Conservation (phyloP, 352 stramenopile genomes). For the Pythium guiyangense region DNA sequence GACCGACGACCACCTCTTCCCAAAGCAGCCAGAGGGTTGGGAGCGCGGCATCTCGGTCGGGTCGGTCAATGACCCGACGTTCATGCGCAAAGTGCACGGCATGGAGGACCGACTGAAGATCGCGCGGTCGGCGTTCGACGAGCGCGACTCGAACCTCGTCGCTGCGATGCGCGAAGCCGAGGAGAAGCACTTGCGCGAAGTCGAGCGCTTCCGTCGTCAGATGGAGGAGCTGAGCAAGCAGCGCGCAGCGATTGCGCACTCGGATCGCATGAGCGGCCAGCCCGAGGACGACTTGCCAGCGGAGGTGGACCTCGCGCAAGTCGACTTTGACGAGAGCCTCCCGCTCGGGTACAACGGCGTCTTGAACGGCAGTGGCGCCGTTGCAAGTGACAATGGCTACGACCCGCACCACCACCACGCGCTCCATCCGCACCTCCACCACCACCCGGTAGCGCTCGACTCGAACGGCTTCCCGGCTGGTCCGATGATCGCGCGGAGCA, state of each 20-base stretch:
- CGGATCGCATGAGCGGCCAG: constrained; percentile 28
- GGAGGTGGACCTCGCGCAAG: constrained; percentile 10
- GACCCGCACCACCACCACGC: too few relatives aligned
- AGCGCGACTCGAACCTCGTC: constrained; percentile 66
- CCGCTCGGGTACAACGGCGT: too few relatives aligned
- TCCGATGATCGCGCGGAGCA: constrained; percentile 2
- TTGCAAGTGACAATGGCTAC: background rate
- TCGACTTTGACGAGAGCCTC: constrained; percentile 13
- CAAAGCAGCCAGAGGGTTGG: constrained; percentile 36
- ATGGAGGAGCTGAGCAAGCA: constrained; percentile 85
- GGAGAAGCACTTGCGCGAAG: constrained; percentile 80
- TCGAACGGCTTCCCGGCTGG: background rate
- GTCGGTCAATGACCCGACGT: constrained; percentile 43
- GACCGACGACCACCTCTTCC: constrained; percentile 29
- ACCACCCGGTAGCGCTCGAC: background rate
- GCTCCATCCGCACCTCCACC: constrained; percentile 1
- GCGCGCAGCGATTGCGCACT: constrained; percentile 45
- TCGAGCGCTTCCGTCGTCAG: constrained; percentile 76
- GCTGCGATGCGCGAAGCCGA: constrained; percentile 72
- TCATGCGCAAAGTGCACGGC: constrained; percentile 55
- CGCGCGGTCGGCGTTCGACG: constrained; percentile 49
- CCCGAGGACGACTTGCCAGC: constrained; percentile 27
- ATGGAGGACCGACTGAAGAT: constrained; percentile 67
- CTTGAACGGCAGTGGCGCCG: constrained; percentile 2
- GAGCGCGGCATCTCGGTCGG: constrained; percentile 62